Evolutionary conservation across 208 protist species (phyloP).

Genomic region (Angomonas ambiguus): DNA sequence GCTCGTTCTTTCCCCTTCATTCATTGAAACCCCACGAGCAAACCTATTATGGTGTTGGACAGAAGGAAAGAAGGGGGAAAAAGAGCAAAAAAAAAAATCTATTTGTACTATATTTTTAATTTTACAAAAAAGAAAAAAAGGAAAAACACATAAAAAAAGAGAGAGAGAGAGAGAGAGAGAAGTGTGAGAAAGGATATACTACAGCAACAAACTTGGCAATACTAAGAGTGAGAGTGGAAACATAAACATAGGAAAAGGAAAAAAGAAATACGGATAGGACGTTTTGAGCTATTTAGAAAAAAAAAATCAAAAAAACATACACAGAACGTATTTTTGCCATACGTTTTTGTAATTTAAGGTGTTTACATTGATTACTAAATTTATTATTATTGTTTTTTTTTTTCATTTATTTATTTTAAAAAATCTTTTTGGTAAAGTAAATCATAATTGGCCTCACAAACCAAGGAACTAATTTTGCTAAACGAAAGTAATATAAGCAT

Average conservation of each 20-base stretch:
- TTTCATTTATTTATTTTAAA: neutral
- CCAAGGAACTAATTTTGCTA: no score
- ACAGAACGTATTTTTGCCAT: neutral
- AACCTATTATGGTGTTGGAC: neutral
- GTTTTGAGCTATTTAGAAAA: neutral
- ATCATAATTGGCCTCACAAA: no score
- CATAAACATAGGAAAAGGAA: neutral
- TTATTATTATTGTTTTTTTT: constrained; percentile 8
- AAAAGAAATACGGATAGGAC: neutral
- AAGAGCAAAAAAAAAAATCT: neutral
- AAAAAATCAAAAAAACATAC: neutral
- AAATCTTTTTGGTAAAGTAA: neutral
- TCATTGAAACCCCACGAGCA: neutral
- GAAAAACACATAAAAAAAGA: neutral
- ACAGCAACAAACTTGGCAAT: no score
- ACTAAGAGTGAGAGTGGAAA: neutral
- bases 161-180: neutral
- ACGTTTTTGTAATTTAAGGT: neutral
- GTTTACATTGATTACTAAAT: neutral
- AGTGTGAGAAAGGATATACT: no score
- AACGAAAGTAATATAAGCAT: no score
- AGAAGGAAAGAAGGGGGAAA: neutral
- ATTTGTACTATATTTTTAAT: neutral
- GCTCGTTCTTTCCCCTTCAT: neutral
- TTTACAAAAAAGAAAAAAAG: neutral